Evolutionary conservation across 2,329 filamentous ascomycete genomes (phyloP).

Genomic region (Arthrinium puccinioides): DNA sequence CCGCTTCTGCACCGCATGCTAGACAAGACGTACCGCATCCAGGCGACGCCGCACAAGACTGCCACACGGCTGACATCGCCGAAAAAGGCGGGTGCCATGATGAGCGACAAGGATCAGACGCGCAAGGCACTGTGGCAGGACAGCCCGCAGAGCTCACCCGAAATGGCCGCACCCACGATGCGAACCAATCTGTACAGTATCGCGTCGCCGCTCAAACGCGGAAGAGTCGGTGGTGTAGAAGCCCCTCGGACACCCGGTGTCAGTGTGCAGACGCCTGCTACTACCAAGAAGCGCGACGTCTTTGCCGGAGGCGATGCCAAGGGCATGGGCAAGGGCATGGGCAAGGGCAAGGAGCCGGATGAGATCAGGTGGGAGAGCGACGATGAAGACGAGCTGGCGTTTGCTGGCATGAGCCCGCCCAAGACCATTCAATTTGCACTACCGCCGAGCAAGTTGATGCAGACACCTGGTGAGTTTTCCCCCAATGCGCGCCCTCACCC

Average conservation of each 20-base stretch:
- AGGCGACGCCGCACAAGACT: slow-evolving; percentile 75
- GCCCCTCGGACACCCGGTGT: slow-evolving; percentile 70
- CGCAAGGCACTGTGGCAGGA: slow-evolving; percentile 39
- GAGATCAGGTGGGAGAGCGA: slow-evolving; percentile 72
- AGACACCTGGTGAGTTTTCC: slow-evolving; percentile 61
- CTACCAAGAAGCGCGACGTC: slow-evolving; percentile 42
- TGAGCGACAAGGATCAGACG: slow-evolving; percentile 24
- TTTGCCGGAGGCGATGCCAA: slow-evolving; percentile 25
- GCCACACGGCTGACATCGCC: slow-evolving; percentile 20
- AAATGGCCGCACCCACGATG: slow-evolving; percentile 73
- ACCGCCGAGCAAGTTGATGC: slow-evolving; percentile 67
- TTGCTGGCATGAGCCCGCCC: slow-evolving; percentile 76
- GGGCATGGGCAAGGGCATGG: slow-evolving; percentile 15
- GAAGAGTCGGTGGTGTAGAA: slow-evolving; percentile 24
- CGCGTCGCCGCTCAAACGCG: slow-evolving; percentile 54
- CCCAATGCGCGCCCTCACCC: neutral
- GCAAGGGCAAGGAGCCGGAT: slow-evolving; percentile 26
- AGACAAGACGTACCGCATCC: slow-evolving; percentile 90
- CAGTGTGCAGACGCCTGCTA: slow-evolving; percentile 73
- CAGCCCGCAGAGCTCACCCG: slow-evolving; percentile 65
- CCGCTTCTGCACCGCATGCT: slow-evolving; percentile 84
- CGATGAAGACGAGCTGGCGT: slow-evolving; percentile 52
- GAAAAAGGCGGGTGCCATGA: slow-evolving; percentile 16
- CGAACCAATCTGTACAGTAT: slow-evolving; percentile 71
- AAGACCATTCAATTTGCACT: slow-evolving; percentile 88